Conservation (phyloP, 192 early-diverging fungal species). For the Umbelopsis ramanniana region DNA sequence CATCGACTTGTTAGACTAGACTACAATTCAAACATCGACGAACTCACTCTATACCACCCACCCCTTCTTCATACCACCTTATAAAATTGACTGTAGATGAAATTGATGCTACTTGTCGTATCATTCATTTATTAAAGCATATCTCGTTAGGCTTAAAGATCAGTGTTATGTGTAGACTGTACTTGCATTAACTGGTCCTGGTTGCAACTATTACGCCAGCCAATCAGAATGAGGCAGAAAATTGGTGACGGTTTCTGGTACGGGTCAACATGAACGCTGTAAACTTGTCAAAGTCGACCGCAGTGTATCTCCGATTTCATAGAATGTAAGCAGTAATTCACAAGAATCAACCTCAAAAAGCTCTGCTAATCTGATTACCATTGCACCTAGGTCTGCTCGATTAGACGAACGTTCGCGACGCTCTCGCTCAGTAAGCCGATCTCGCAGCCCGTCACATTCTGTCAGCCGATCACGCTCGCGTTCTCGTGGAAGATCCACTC, state of each 20-base stretch:
- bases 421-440: conserved; percentile 29
- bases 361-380: not conserved
- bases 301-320: not conserved
- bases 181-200: no score
- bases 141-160: no score
- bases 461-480: conserved; percentile 25
- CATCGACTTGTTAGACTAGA: conserved; percentile 8
- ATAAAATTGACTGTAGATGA: not conserved
- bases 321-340: not conserved
- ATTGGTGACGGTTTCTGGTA: not conserved
- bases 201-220: not conserved
- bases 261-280: not conserved
- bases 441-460: conserved; percentile 30
- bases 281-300: not conserved
- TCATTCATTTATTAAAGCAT: no score
- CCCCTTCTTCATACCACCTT: not conserved
- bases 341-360: not conserved
- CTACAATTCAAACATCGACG: not conserved
- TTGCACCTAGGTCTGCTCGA: not conserved
- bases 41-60: no score
- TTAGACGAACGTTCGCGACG: not conserved
- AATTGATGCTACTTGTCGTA: no score
- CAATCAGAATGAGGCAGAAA: not conserved
- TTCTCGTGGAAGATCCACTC: conserved; percentile 18
- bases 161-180: no score